Conservation (phyloP, 2,329 filamentous ascomycete species). For the Fusarium subglutinans region DNA sequence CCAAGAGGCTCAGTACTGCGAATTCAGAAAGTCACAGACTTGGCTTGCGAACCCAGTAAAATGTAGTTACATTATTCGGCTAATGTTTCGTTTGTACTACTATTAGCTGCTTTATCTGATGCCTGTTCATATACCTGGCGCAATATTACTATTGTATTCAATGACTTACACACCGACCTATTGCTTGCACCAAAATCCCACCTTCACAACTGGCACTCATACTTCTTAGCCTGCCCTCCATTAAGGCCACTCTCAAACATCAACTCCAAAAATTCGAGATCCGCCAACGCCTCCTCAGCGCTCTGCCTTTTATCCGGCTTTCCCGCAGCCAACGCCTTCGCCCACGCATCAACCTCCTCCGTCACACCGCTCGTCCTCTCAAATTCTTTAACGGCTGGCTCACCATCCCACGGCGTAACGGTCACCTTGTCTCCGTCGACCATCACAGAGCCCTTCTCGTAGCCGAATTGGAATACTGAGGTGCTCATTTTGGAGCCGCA, state of each 20-base stretch:
- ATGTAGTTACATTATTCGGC: background rate
- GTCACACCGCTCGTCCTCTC: slow-evolving; percentile 63
- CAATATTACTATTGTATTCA: background rate
- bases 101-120: background rate
- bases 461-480: slow-evolving; percentile 65
- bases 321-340: slow-evolving; percentile 59
- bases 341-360: slow-evolving; percentile 71
- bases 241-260: slow-evolving; percentile 60
- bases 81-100: background rate
- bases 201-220: slow-evolving; percentile 49
- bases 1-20: background rate
- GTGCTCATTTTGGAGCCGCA: slow-evolving; percentile 64
- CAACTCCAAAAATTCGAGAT: slow-evolving; percentile 67
- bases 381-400: slow-evolving; percentile 53
- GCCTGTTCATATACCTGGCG: background rate
- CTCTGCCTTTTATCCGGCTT: slow-evolving; percentile 60
- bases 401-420: slow-evolving; percentile 48
- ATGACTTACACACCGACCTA: background rate
- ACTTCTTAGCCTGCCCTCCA: slow-evolving; percentile 51
- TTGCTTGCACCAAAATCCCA: background rate
- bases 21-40: background rate
- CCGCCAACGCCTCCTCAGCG: slow-evolving; percentile 66
- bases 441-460: slow-evolving; percentile 65
- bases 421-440: slow-evolving; percentile 57
- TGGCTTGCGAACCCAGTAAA: background rate